Conservation (phyloP, 2,329 filamentous ascomycete species). For the Sclerotinia borealis region DNA sequence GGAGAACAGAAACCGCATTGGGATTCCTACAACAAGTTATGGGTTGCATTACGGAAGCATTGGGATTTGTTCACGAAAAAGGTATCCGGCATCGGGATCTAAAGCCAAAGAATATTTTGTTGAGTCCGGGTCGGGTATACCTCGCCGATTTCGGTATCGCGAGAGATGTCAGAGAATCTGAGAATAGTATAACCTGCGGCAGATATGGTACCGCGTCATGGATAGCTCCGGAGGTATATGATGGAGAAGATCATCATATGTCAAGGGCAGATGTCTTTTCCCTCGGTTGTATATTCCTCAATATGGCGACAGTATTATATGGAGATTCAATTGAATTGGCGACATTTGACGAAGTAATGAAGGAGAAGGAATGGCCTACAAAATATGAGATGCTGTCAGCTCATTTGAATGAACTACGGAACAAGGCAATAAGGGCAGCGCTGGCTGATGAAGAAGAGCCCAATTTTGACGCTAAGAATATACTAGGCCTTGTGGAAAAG, state of each 20-base stretch:
- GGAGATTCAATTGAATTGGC: constrained; percentile 32
- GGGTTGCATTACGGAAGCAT: constrained; percentile 37
- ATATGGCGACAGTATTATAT: constrained; percentile 41
- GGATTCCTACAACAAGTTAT: constrained; percentile 39
- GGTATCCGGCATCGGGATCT: constrained; percentile 43
- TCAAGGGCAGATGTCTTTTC: constrained; percentile 44
- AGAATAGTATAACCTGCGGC: constrained; percentile 41
- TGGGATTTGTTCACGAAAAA: constrained; percentile 27
- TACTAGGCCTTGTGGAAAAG: constrained; percentile 40
- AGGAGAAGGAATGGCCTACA: constrained; percentile 31
- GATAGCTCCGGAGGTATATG: constrained; percentile 41
- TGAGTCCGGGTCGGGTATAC: constrained; percentile 41
- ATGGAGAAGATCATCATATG: constrained; percentile 38
- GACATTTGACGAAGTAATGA: constrained; percentile 37
- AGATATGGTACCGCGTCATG: constrained; percentile 38
- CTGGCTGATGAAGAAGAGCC: constrained; percentile 18
- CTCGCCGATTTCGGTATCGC: constrained; percentile 46
- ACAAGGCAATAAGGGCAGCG: constrained; percentile 14
- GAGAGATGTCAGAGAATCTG: constrained; percentile 40
- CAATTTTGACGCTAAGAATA: constrained; percentile 32
- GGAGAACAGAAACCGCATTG: constrained; percentile 31
- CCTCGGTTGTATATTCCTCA: constrained; percentile 42
- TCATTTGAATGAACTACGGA: constrained; percentile 16
- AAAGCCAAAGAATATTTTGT: constrained; percentile 44
- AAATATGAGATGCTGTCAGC: constrained; percentile 26